Conservation (phyloP, 2,329 filamentous ascomycete species). For the Cladophialophora exuberans region DNA sequence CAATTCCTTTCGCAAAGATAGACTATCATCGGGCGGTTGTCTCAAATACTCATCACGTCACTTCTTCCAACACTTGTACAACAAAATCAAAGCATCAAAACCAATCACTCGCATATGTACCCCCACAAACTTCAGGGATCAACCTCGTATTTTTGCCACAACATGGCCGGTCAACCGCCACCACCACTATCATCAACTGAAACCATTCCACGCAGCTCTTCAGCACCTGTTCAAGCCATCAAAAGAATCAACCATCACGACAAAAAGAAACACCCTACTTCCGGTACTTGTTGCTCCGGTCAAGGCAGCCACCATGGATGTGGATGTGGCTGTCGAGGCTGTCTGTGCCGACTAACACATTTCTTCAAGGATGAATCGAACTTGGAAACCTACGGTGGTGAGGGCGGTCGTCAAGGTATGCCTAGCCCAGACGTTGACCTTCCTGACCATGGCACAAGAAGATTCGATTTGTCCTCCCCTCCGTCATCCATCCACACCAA, state of each 20-base stretch:
- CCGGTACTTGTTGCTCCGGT: conserved; percentile 6
- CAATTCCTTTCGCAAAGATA: neutral
- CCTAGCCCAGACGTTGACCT: conserved; percentile 5
- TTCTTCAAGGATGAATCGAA: conserved; percentile 15
- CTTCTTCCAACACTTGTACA: too few relatives aligned
- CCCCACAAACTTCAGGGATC: conserved; percentile 17
- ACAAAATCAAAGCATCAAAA: neutral
- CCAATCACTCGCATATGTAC: conserved; percentile 1
- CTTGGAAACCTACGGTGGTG: conserved; percentile 4
- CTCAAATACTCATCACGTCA: neutral
- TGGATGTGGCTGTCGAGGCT: conserved; percentile 17
- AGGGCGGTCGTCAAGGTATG: conserved; percentile 9
- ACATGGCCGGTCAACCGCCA: conserved; percentile 9
- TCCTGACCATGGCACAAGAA: neutral
- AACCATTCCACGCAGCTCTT: neutral
- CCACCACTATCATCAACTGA: conserved; percentile 6
- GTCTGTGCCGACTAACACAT: conserved; percentile 10
- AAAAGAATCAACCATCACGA: conserved; percentile 3
- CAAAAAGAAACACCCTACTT: neutral
- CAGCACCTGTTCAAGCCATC: neutral
- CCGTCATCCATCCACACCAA: conserved; percentile 12
- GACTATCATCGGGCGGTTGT: neutral
- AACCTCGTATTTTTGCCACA: conserved; percentile 12
- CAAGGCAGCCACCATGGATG: conserved; percentile 15
- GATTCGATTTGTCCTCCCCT: neutral